phyloP scores from a whole-genome alignment of 345 rosid species.

The Salix brachista region DNA sequence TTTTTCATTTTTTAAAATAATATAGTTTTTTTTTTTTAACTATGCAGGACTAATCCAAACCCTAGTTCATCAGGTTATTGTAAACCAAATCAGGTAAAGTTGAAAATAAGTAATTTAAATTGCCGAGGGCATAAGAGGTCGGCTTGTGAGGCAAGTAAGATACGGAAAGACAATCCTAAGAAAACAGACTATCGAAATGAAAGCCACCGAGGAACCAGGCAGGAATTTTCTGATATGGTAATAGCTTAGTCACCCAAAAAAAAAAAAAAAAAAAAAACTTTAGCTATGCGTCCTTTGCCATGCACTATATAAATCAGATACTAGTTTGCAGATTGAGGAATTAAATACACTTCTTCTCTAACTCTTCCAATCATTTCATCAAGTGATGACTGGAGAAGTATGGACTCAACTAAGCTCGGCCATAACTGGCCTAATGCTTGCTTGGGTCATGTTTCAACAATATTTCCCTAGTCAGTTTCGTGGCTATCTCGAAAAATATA shows the following conservation, averaged over 20 bases:
- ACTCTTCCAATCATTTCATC: background rate
- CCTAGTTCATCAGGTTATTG: no score
- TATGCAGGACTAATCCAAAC: no score
- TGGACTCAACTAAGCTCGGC: constrained; percentile 6
- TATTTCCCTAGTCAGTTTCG: background rate
- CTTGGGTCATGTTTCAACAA: background rate
- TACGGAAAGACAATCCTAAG: no score
- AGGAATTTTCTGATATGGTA: background rate
- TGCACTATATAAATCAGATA: background rate
- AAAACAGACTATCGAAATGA: background rate
- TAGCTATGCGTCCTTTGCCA: background rate
- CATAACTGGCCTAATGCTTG: background rate
- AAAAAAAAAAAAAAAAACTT: no score
- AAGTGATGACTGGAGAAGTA: background rate
- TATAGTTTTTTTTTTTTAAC: no score
- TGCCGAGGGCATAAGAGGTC: no score
- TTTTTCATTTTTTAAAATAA: no score
- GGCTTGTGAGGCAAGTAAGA: background rate
- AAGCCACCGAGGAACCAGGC: background rate
- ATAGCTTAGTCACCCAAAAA: background rate
- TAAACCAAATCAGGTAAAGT: no score
- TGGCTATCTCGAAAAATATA: background rate
- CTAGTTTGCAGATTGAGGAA: background rate
- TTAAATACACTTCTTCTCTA: background rate
- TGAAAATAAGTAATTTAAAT: no score